phyloP scores from a whole-genome alignment of 768 basidiomycete species.

The Termitomyces heimii region DNA sequence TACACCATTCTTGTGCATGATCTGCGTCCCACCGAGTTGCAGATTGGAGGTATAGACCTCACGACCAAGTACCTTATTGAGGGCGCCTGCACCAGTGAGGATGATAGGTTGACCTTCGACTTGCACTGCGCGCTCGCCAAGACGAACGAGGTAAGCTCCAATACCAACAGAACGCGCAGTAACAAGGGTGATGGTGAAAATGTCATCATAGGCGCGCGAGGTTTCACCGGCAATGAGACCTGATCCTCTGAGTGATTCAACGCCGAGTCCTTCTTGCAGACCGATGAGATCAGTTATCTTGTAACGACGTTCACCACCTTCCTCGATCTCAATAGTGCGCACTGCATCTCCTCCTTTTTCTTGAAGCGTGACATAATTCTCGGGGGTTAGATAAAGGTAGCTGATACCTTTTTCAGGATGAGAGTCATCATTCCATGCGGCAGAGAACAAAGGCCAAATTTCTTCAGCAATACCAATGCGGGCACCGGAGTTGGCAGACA shows the following conservation, averaged over 20 bases:
- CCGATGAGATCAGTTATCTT: conserved; percentile 97
- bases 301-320: conserved; percentile 81
- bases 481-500: conserved; percentile 98
- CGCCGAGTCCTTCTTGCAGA: conserved; percentile 94
- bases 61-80: conserved; percentile 98
- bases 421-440: conserved; percentile 78
- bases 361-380: conserved; percentile 84
- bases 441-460: conserved; percentile 79
- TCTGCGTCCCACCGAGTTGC: conserved; percentile 99
- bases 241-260: conserved; percentile 92
- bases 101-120: conserved; percentile 99
- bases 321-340: conserved; percentile 79
- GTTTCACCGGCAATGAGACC: conserved; percentile 99
- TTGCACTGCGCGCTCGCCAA: conserved; percentile 96
- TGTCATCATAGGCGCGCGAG: conserved; percentile 97
- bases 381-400: conserved; percentile 93
- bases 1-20: conserved; percentile 99
- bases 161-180: conserved; percentile 99
- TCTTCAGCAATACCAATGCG: conserved; percentile 96
- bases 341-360: conserved; percentile 79
- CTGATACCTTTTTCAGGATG: conserved; percentile 93
- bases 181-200: conserved; percentile 98
- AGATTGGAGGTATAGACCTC: conserved; percentile 99
- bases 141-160: conserved; percentile 96
- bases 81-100: conserved; percentile 91